phyloP scores from a whole-genome alignment of 257 asterid species.

The Perilla frutescens region DNA sequence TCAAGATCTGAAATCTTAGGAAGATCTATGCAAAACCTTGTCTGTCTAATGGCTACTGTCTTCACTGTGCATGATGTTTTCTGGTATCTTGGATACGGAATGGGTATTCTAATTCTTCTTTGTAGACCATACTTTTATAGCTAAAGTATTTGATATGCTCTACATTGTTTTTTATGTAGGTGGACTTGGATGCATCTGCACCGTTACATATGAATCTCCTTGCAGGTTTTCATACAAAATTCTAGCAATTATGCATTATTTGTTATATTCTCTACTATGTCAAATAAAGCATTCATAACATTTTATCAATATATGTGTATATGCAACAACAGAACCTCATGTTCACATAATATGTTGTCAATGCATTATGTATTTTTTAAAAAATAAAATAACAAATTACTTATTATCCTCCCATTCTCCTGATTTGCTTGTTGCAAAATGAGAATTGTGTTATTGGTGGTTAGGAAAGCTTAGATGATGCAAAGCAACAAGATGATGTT shows the following conservation, averaged over 20 bases:
- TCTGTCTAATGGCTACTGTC: not conserved
- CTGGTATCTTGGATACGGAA: conserved; percentile 1
- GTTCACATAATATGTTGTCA: not conserved
- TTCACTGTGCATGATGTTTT: conserved; percentile 30
- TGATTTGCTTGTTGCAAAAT: conserved; percentile 8
- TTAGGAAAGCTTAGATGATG: conserved; percentile 1
- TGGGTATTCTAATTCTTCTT: not conserved
- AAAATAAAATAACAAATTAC: too few relatives aligned
- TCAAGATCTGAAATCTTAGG: conserved; percentile 14
- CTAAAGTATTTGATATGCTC: conserved; percentile 22
- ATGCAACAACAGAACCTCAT: not conserved
- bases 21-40: conserved; percentile 15
- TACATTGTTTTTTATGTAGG: conserved; percentile 48
- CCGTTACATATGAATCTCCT: conserved; percentile 69
- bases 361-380: too few relatives aligned
- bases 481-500: not conserved
- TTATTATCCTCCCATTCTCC: not conserved
- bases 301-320: conserved; percentile 4
- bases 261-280: conserved; percentile 24
- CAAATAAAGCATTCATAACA: conserved; percentile 23
- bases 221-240: conserved; percentile 67
- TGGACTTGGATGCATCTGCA: conserved; percentile 97
- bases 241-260: conserved; percentile 27
- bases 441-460: not conserved
- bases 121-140: conserved; percentile 20